A percentile compares a stretch with the other conserved stretches of the same genome.
Conservation (phyloP, 2,329 filamentous ascomycete species). For the Arthrobotrys conoides region DNA sequence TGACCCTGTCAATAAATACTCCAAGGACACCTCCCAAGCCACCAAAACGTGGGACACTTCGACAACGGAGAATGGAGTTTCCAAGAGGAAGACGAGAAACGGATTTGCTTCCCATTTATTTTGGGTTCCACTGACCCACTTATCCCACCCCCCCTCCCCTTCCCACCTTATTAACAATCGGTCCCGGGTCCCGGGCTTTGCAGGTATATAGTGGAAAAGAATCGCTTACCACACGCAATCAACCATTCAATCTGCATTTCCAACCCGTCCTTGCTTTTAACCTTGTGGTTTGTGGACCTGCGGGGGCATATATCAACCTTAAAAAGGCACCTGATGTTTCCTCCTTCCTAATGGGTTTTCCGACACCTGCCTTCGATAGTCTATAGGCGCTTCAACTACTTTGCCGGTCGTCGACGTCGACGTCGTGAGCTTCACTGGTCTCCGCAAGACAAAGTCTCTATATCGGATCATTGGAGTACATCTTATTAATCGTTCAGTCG, state of each 20-base stretch:
- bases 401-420: conserved; percentile 22
- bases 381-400: conserved; percentile 37
- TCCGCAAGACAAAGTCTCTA: conserved; percentile 11
- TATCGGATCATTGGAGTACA: conserved; percentile 10
- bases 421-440: conserved; percentile 16
- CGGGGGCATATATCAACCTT: conserved; percentile 56
- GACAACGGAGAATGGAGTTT: conserved; percentile 38
- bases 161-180: conserved; percentile 28
- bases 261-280: conserved; percentile 30
- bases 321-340: conserved; percentile 50
- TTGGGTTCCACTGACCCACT: conserved; percentile 38
- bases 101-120: conserved; percentile 31
- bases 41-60: conserved; percentile 58
- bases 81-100: conserved; percentile 44
- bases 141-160: conserved; percentile 20
- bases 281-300: conserved; percentile 50
- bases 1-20: conserved; percentile 48
- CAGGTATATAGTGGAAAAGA: conserved; percentile 43
- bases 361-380: conserved; percentile 33
- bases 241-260: conserved; percentile 30
- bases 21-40: conserved; percentile 44
- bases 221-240: conserved; percentile 41
- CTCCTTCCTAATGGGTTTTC: conserved; percentile 59
- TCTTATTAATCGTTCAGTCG: neutral
- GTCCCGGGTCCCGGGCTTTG: conserved; percentile 51